Evolutionary conservation across 495 filamentous ascomycete genomes (phyloP), one percentile per base, ranked within the genome.

Genomic region (Penicillium angulare): DNA sequence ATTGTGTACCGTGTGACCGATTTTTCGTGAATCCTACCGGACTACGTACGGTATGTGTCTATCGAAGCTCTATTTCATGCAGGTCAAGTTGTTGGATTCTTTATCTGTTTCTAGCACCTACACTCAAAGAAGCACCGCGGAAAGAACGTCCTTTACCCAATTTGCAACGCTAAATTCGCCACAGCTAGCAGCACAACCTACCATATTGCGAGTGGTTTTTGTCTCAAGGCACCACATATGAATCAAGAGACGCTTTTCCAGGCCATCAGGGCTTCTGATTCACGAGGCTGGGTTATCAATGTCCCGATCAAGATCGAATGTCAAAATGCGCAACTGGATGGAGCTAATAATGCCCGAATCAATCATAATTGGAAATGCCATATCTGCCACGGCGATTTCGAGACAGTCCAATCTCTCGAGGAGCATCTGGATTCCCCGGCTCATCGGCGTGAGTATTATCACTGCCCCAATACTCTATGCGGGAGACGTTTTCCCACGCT

Each of bases 361-460:
- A n/a, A n/a, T n/a, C n/a, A 17, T 9, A 7, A 1, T 5, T 78
- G 66, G 64, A 69, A 74, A 47, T 81, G 74, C 63, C 77, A 78
- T 46, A 31, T 77, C 5, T 79, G 77, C 49, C 66, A 77, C 43
- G 50, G 58, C 10, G 12, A 52, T 2, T 79, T 76, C 56, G 38
- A 15, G 3, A 48, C 34, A n/a, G 13, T 9, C 0, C 21, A 2
- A 0, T 33, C 29, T 1, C 55, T 79, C 12, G 67, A 68, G 10
- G 45, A 58, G 23, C 71, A 76, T 54, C 43, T 72, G 10, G 69
- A 71, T 29, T 73, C 71, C 4, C 58, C 67, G 0, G 52, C 48
- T 1, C 67, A 83, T 47, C 55, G 74, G 48, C 70, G 78, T 47
- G 62, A 66, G 16, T 59, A 79, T 3, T 85, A 83, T 44, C 79